A percentile compares a stretch with the other conserved stretches of the same genome.
These are phyloP conservation scores for Trematosphaeria pertusa DNA, from an alignment of 2,329 filamentous ascomycete genomes.

Conservation along the genomic window DNA sequence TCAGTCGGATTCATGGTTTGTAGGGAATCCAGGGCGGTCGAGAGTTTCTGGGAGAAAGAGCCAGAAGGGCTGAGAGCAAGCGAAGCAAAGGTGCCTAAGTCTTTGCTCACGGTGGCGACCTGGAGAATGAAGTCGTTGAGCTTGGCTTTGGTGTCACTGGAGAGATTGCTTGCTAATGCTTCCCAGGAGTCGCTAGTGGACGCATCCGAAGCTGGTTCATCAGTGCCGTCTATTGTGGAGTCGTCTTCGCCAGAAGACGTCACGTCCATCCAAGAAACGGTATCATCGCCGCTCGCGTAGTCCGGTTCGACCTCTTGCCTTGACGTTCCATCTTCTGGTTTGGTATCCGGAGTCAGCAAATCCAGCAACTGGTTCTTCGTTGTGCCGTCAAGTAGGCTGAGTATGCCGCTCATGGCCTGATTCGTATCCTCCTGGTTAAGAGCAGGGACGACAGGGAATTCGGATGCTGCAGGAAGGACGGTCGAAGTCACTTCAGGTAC, in stretches of 20 bases:
- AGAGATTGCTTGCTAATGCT: neutral
- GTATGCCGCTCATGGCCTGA: constrained; percentile 9
- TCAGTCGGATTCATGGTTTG: too few relatives aligned
- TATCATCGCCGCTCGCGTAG: neutral
- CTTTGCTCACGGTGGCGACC: too few relatives aligned
- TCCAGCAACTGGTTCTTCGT: constrained; percentile 12
- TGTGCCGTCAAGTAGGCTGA: constrained; percentile 11
- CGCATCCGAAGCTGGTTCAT: neutral
- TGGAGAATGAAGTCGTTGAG: neutral
- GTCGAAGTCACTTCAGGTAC: neutral
- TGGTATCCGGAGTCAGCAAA: constrained; percentile 4
- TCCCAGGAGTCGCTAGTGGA: neutral
- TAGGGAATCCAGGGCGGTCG: too few relatives aligned
- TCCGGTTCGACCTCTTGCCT: neutral
- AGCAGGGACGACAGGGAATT: constrained; percentile 5
- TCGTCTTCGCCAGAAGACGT: neutral
- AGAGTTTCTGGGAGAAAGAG: too few relatives aligned
- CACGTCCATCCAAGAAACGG: neutral
- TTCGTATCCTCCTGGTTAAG: constrained; percentile 14
- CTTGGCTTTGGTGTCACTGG: constrained; percentile 5
- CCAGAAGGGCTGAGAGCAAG: too few relatives aligned
- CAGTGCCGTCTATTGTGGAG: neutral
- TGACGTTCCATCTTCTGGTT: neutral
- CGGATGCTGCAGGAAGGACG: neutral
- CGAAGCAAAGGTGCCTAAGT: too few relatives aligned